Conservation (phyloP, 176 grass and related monocot genomes). For the Secale cereale region DNA sequence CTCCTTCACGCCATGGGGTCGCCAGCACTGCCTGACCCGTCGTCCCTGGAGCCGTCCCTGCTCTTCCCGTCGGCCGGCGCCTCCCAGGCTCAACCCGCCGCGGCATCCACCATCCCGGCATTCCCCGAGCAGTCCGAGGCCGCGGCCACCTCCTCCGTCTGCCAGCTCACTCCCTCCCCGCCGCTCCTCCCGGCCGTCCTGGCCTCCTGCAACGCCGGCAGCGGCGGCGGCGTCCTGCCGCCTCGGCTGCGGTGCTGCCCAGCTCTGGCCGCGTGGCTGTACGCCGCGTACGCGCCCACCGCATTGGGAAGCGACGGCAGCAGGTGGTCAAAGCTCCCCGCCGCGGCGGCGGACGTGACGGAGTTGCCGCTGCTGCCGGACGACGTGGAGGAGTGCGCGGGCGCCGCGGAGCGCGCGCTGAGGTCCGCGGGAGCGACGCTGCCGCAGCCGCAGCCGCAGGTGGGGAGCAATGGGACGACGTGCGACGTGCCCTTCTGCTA, state of each 20-base stretch:
- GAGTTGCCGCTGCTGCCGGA: conserved; percentile 68
- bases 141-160: conserved; percentile 51
- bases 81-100: conserved; percentile 3
- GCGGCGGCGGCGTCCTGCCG: conserved; percentile 3
- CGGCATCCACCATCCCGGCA: conserved; percentile 66
- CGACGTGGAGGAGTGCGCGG: conserved; percentile 66
- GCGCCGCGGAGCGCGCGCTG: conserved; percentile 57
- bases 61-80: conserved; percentile 44
- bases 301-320: conserved; percentile 28
- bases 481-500: conserved; percentile 75
- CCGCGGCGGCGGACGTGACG: conserved; percentile 8
- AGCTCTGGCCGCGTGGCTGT: conserved; percentile 70
- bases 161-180: conserved; percentile 59
- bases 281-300: conserved; percentile 71
- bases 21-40: conserved; percentile 25
- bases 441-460: conserved; percentile 16
- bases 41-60: conserved; percentile 41
- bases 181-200: conserved; percentile 63
- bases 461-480: conserved; percentile 36
- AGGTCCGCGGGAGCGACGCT: conserved; percentile 42
- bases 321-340: not conserved
- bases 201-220: conserved; percentile 41
- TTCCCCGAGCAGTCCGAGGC: conserved; percentile 91
- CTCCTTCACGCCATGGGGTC: conserved; percentile 13
- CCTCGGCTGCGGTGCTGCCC: conserved; percentile 67